Conservation (phyloP, 2,329 filamentous ascomycete species). For the Calonectria fujianensis region DNA sequence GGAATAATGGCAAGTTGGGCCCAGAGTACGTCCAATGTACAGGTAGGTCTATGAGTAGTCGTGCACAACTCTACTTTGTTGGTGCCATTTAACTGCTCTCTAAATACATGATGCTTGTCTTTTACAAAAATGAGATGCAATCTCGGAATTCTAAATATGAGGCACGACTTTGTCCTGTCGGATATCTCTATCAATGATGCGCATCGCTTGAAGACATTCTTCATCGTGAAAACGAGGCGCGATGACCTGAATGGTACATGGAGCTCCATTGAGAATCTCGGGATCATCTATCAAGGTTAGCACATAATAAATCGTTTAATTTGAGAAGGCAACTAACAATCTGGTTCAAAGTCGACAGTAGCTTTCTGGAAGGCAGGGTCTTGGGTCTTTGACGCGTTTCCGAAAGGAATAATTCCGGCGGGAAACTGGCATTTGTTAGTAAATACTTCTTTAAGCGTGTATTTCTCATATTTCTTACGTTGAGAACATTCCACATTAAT, state of each 20-base stretch:
- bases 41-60: too few species aligned
- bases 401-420: conserved; percentile 49
- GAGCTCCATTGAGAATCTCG: conserved; percentile 44
- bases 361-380: conserved; percentile 42
- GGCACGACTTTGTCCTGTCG: neutral
- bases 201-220: conserved; percentile 50
- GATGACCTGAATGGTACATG: conserved; percentile 45
- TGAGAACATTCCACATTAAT: conserved; percentile 52
- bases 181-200: conserved; percentile 43
- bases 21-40: too few species aligned
- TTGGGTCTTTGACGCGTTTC: conserved; percentile 42
- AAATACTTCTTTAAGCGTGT: fast-evolving
- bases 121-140: neutral
- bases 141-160: neutral
- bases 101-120: neutral
- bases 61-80: too few species aligned
- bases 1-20: too few species aligned
- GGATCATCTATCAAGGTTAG: conserved; percentile 43
- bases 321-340: conserved; percentile 39
- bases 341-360: conserved; percentile 45
- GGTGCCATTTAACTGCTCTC: neutral
- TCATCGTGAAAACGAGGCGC: conserved; percentile 49
- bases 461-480: conserved; percentile 31
- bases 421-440: conserved; percentile 42
- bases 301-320: fast-evolving